Evolutionary conservation across 2,329 filamentous ascomycete genomes (phyloP), one percentile per base, ranked within the genome.

Genomic region (Trichoderma aggressivum): DNA sequence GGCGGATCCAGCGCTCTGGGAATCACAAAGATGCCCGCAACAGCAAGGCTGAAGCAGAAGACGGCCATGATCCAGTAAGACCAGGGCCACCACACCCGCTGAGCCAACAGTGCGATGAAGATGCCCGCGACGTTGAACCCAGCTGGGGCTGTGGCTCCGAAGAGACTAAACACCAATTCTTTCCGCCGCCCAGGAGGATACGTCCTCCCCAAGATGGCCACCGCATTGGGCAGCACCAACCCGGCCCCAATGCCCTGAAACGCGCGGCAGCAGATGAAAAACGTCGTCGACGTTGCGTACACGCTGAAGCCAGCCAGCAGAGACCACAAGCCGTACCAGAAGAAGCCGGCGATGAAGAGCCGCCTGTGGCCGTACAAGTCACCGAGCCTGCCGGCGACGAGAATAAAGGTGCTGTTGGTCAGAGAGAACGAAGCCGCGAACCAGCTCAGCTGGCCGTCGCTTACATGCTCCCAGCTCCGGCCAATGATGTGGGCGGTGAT

Each of bases 191-290:
- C 80, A 0, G 77, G 76, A 2, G 80, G 77, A 75, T 89, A 90
- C 1, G 83, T 82, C 0, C 80, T 79, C 6, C 88, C 87, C 3
- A 90, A 76, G 18, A 90, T 81, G 2, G 87, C 88, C 32, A 90
- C 78, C 2, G 80, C 85, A 74, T 89, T 90, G 0, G 88, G 87
- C n/a, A 90, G 77, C 59, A 84, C 74, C 58, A 90, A 81, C 0
- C 87, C 85, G 0, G 87, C 85, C 0, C 87, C 88, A 43, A 87
- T 83, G 1, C 86, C 85, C 72, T 88, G 85, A 21, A 88, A 77
- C 3, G 82, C 84, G n/a, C 86, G 82, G 26, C 81, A 81, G 63
- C 86, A 80, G 47, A 82, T 81, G 74, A 87, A 86, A 63, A 81
- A 75, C 14, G 79, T 73, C 50, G 78, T 84, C 74, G 85, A 76